Evolutionary conservation across 306 rosid genomes (phyloP).

Genomic region (Glycine soja): DNA sequence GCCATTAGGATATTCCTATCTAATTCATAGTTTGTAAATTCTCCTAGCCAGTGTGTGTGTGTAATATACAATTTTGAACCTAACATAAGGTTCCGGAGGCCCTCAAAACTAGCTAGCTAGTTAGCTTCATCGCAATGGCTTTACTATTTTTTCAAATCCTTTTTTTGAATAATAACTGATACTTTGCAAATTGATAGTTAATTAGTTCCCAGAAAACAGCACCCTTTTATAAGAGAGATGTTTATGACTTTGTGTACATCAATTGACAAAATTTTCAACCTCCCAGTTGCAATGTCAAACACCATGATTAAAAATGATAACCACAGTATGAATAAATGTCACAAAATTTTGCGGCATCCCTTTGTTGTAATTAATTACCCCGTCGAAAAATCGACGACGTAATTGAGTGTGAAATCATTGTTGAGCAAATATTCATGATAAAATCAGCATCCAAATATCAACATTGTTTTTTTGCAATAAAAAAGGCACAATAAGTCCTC

Average conservation of each 20-base stretch:
- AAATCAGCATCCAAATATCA: neutral
- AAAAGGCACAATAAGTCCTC: neutral
- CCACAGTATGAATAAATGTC: neutral
- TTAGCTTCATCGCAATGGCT: no score
- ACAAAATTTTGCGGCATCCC: neutral
- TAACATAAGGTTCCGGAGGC: no score
- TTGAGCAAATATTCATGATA: neutral
- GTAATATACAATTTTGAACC: no score
- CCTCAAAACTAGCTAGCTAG: no score
- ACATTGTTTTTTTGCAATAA: neutral
- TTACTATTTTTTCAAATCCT: no score
- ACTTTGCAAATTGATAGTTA: no score
- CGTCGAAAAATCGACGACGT: neutral
- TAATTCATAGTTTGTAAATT: no score
- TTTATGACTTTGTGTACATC: neutral
- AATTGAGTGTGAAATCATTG: neutral
- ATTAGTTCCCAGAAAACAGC: no score
- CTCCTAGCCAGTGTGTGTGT: no score
- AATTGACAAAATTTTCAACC: neutral
- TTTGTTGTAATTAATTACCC: neutral
- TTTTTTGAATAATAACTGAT: no score
- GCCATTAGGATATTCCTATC: no score
- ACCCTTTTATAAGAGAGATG: neutral
- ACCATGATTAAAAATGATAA: conserved; percentile 5
- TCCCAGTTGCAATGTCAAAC: conserved; percentile 3